Percentiles rank a stretch among this genome's conserved stretches.
These are phyloP conservation scores for Eucalyptus cloeziana DNA, from an alignment of 345 rosid genomes.

Conservation along the genomic window DNA sequence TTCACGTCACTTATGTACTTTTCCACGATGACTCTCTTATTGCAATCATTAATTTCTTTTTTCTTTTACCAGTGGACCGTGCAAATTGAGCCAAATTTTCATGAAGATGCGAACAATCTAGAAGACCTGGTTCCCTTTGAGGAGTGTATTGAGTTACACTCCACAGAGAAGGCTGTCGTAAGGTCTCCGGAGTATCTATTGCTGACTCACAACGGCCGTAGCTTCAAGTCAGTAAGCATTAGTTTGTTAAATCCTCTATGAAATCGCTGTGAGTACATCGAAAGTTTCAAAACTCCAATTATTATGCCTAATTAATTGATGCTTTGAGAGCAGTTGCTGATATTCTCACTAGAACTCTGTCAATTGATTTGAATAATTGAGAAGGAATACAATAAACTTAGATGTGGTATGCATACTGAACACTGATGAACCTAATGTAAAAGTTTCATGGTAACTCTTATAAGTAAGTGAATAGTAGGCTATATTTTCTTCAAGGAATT, in stretches of 20 bases:
- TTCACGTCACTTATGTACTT: background rate
- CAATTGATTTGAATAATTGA: background rate
- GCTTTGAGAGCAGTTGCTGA: background rate
- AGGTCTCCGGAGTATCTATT: constrained; percentile 80
- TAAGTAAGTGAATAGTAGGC: background rate
- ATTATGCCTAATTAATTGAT: background rate
- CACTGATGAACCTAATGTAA: background rate
- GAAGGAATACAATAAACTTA: background rate
- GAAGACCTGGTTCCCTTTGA: constrained; percentile 93
- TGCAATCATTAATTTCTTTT: background rate
- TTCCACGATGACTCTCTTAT: background rate
- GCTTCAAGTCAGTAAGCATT: constrained; percentile 77
- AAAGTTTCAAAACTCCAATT: background rate
- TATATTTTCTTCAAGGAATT: background rate
- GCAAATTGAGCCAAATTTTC: constrained; percentile 87
- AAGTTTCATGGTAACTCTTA: background rate
- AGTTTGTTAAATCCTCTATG: background rate
- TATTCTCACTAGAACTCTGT: background rate
- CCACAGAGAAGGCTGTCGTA: constrained; percentile 59
- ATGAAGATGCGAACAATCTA: constrained; percentile 83
- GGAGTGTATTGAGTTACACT: constrained; percentile 76
- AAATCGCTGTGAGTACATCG: background rate
- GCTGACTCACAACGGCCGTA: constrained; percentile 83
- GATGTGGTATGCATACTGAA: background rate
- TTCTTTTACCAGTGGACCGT: constrained; percentile 72